Evolutionary conservation across 2,329 filamentous ascomycete genomes (phyloP).

Genomic region (Aspergillaceae sp.): DNA sequence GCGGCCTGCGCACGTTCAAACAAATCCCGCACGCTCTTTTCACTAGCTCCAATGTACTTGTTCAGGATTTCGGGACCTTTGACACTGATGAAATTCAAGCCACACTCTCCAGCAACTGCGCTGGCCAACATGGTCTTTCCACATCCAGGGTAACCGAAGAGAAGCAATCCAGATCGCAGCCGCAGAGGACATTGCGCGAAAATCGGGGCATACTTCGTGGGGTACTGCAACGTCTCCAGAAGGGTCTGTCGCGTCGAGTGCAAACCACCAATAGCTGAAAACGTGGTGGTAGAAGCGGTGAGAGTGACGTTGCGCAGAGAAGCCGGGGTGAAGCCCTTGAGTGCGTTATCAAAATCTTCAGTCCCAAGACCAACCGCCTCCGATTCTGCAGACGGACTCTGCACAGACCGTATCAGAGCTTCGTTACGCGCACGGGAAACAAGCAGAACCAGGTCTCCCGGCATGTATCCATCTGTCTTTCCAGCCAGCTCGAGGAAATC

Average conservation of each 20-base stretch:
- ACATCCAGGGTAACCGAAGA: constrained; percentile 93
- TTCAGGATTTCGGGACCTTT: constrained; percentile 98
- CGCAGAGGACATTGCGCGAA: constrained; percentile 92
- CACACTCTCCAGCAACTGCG: constrained; percentile 94
- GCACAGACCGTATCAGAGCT: constrained; percentile 76
- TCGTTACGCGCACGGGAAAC: constrained; percentile 84
- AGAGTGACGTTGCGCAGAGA: constrained; percentile 90
- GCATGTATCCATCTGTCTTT: constrained; percentile 96
- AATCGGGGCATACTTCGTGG: constrained; percentile 94
- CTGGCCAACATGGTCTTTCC: constrained; percentile 94
- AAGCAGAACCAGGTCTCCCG: constrained; percentile 78
- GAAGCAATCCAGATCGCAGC: constrained; percentile 81
- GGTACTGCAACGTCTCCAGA: constrained; percentile 90
- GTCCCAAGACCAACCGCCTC: constrained; percentile 57
- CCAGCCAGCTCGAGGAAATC: constrained; percentile 91
- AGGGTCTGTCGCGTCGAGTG: constrained; percentile 80
- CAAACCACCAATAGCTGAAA: constrained; percentile 83
- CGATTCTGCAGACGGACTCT: constrained; percentile 42
- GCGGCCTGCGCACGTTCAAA: constrained; percentile 87
- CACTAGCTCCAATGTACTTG: constrained; percentile 96
- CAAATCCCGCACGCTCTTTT: constrained; percentile 90
- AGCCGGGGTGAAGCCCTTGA: constrained; percentile 89
- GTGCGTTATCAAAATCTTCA: constrained; percentile 71
- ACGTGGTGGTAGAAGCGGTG: constrained; percentile 86
- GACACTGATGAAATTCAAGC: constrained; percentile 95